These are phyloP conservation scores for Raphanus hybrid DNA, from an alignment of 441 rosid species.

Conservation along the genomic window DNA sequence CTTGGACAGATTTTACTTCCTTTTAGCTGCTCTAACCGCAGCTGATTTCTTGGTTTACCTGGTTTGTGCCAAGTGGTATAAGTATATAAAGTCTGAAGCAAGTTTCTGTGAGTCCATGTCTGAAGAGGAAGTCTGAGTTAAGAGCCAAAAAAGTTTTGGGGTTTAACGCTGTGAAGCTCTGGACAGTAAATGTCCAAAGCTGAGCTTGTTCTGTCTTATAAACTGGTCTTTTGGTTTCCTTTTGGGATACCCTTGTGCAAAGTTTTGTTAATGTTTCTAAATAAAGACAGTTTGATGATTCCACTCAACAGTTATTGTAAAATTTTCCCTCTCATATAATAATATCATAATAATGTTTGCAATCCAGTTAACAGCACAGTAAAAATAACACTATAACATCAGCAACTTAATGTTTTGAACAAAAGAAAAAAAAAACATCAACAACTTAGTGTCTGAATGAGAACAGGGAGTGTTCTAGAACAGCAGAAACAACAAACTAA, in stretches of 20 bases:
- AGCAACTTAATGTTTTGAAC: background rate
- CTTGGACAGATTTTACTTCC: conserved; percentile 70
- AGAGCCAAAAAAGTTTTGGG: conserved; percentile 13
- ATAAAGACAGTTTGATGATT: conserved; percentile 32
- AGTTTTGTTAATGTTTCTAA: conserved; percentile 23
- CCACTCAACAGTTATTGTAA: conserved; percentile 7
- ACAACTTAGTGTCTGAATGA: background rate
- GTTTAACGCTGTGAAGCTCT: background rate
- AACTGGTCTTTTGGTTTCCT: conserved; percentile 1
- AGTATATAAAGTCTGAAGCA: conserved; percentile 56
- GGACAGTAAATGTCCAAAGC: conserved; percentile 5
- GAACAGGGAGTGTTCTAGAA: conserved; percentile 26
- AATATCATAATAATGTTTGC: conserved; percentile 6
- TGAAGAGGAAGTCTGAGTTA: conserved; percentile 37
- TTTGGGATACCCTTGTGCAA: conserved; percentile 18
- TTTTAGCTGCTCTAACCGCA: conserved; percentile 62
- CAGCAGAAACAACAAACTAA: conserved; percentile 17
- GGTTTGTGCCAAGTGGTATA: conserved; percentile 65
- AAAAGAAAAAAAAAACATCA: too few relatives aligned
- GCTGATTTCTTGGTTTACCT: conserved; percentile 60
- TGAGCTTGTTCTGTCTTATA: conserved; percentile 36
- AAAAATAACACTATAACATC: conserved; percentile 16
- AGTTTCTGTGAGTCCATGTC: conserved; percentile 27
- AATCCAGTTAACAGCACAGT: background rate
- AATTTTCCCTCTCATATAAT: background rate